Base-by-base conservation (phyloP, 2,329 filamentous ascomycete genomes). In the Thelonectria olida region DNA sequence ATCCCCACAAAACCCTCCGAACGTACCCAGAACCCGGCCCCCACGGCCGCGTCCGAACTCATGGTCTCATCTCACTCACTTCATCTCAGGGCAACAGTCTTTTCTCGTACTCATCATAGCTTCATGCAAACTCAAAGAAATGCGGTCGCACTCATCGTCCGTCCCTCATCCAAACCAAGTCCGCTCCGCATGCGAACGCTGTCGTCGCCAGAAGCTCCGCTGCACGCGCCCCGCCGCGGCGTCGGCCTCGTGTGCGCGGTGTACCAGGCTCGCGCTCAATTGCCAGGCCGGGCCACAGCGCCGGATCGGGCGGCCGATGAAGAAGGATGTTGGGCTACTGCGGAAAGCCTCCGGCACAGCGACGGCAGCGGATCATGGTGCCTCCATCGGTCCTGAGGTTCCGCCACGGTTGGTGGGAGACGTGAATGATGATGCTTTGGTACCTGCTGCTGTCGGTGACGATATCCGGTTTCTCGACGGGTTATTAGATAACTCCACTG, bases 161-260 rank as follows among this genome's bases (percentile, higher is more conserved):
- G 17, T 20, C 34, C 69, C 71, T 2, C 74, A 76, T 45, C 74
- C 75, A 4, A 75, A 70, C 23, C 75, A 76, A 48, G 62, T 74
- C 31, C 72, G 75, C 25, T 73, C 72, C 7, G 72, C 74, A 6
- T 76, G 74, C 54, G 73, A 76, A 63, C 66, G 73, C 41, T 76
- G 74, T 17, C 74, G 74, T 7, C 64, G 68, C 10, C 74, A 76
- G 42, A 76, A 76, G 53, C 67, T 76, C 6, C 71, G 72, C 27
- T 77, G 74, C 61, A 66, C 66, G 7, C 74, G 73, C 17, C 67
- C 69, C 22, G 48, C 65, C 23, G 44, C 65, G 19, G 39, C 67
- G 7, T 57, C 63, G 2, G 44, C 61, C 1, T 70, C 70, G 3
- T 76, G 74, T 55, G 60, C 67, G 15, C 69, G 73, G 17, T 76